A percentile compares a stretch with the other conserved stretches of the same genome.
Evolutionary conservation across 805 yeast species (phyloP).

Genomic region (Candida adriatica): DNA sequence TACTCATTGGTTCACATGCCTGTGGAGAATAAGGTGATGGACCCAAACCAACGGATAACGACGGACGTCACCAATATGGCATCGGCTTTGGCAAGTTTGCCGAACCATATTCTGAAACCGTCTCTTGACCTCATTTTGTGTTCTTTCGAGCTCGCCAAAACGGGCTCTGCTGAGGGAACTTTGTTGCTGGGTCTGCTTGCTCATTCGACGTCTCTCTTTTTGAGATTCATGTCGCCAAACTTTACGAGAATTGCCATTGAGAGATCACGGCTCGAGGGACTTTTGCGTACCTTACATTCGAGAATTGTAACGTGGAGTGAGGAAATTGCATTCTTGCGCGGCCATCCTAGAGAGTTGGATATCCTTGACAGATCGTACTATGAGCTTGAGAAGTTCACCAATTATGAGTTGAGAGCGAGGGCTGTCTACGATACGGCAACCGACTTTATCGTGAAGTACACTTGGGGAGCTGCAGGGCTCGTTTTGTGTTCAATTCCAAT

Average conservation of each 20-base stretch:
- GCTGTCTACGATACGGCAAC: conserved; percentile 81
- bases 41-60: conserved; percentile 80
- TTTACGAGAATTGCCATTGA: conserved; percentile 75
- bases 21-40: conserved; percentile 40
- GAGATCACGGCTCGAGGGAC: conserved; percentile 77
- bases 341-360: conserved; percentile 74
- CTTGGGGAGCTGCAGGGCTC: conserved; percentile 95
- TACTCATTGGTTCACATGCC: conserved; percentile 64
- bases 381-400: conserved; percentile 69
- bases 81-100: conserved; percentile 61
- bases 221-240: conserved; percentile 80
- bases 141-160: conserved; percentile 59
- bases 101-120: conserved; percentile 82
- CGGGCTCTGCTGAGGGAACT: conserved; percentile 61
- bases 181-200: conserved; percentile 73
- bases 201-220: conserved; percentile 66
- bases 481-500: conserved; percentile 85
- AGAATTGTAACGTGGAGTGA: conserved; percentile 73
- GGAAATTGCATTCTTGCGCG: conserved; percentile 80
- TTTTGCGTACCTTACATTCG: conserved; percentile 76
- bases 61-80: conserved; percentile 74
- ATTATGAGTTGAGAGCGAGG: conserved; percentile 67
- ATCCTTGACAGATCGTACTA: conserved; percentile 75
- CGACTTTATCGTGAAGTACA: conserved; percentile 81
- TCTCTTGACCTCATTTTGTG: conserved; percentile 71